Conservation (phyloP, 768 basidiomycete species). For the Atractiella rhizophila region DNA sequence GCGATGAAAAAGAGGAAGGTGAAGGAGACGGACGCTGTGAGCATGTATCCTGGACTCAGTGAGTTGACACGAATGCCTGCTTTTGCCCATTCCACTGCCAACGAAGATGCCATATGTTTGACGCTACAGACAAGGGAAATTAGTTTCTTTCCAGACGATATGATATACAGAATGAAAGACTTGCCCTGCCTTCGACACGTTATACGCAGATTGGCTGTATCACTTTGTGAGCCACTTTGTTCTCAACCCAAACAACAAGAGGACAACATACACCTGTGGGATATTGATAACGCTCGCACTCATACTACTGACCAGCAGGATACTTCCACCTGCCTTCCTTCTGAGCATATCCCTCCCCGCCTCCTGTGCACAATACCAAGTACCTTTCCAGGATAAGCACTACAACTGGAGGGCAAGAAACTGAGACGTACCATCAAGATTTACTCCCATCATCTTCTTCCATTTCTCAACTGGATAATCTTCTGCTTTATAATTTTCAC, state of each 20-base stretch:
- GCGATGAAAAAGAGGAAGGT: not conserved
- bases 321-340: constrained; percentile 27
- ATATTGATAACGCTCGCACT: constrained; percentile 41
- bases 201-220: constrained; percentile 86
- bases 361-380: constrained; percentile 86
- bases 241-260: constrained; percentile 35
- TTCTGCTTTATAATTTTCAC: constrained; percentile 14
- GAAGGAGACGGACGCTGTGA: constrained; percentile 48
- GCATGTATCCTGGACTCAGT: constrained; percentile 70
- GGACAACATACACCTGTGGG: not conserved
- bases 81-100: constrained; percentile 91
- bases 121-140: too few relatives aligned
- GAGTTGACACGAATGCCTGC: constrained; percentile 31
- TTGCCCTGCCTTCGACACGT: constrained; percentile 85
- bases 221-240: constrained; percentile 77
- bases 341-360: constrained; percentile 79
- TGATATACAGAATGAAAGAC: not conserved
- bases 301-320: constrained; percentile 75
- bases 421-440: constrained; percentile 43
- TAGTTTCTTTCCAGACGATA: constrained; percentile 19
- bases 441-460: constrained; percentile 64
- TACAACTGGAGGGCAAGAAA: not conserved
- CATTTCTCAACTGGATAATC: constrained; percentile 60
- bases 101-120: constrained; percentile 71
- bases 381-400: constrained; percentile 16